Evolutionary conservation across 371 early-diverging fungal genomes (phyloP), one percentile per base, ranked within the genome.

Genomic region (Mortierella sp.): DNA sequence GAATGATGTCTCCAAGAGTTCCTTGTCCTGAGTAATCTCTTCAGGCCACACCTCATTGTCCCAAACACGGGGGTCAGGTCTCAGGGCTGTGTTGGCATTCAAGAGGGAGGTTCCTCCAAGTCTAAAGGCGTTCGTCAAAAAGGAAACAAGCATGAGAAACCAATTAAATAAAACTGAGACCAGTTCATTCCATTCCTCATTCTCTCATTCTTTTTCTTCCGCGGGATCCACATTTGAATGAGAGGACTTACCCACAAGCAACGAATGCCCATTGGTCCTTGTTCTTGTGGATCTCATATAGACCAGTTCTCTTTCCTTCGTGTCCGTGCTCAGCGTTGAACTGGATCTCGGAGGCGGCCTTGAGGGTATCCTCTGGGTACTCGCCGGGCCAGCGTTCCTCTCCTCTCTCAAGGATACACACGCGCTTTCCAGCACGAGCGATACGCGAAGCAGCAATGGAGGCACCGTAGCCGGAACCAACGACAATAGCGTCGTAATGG

Each of bases 371-470:
- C 64, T 77, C 70, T 16, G 85, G 85, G 58, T 72, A 85, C 48
- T 85, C 85, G 36, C 85, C 85, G 4, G 85, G 85, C 85, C 85
- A 85, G n/a, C 83, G 81, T 63, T 85, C 85, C 65, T 82, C 67
- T 7, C 85, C 85, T 38, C 75, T 71, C 64, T 85, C 85, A 43
- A 85, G 78, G 38, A 85, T 70, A 38, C 82, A 80, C 10, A 85
- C 85, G 15, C 78, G 73, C 68, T 84, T 81, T 22, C 84, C 84
- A n/a, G 84, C 83, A 62, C 85, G 77, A 13, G 85, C 58, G 47
- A 85, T 77, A 57, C 85, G 77, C 33, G 84, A 84, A 15, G 85
- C 85, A 2, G 85, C 84, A 50, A 85, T 85, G 0, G 77, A 70
- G 40, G 84, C 85, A 65, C 85, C 85, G 41, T 85, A 85, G 24